A percentile compares a stretch with the other conserved stretches of the same genome.
Conservation (phyloP, 2,329 filamentous ascomycete genomes). For the Fusarium tjaetaba region DNA sequence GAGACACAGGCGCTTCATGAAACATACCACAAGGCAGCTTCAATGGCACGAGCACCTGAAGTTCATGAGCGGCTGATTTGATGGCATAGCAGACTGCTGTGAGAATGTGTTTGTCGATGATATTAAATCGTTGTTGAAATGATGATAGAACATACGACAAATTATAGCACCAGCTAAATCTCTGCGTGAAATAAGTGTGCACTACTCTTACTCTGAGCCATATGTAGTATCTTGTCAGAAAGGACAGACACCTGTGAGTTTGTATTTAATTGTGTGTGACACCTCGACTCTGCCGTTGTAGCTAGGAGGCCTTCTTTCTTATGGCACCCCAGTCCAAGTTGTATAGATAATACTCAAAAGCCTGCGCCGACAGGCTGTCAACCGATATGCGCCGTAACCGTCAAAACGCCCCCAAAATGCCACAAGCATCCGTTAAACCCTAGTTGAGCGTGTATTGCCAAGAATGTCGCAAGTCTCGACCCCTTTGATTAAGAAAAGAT, state of each 20-base stretch:
- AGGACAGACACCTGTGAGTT: not conserved
- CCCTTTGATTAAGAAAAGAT: not conserved
- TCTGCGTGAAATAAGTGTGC: not conserved
- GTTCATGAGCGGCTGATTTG: not conserved
- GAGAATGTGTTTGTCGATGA: not conserved
- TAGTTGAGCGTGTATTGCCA: not conserved
- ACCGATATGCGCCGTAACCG: conserved; percentile 16
- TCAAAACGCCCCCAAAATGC: conserved; percentile 17
- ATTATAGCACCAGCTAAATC: not conserved
- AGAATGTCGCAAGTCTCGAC: not conserved
- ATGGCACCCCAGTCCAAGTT: not conserved
- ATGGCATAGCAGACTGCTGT: not conserved
- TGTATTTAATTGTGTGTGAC: not conserved
- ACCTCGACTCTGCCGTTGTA: not conserved
- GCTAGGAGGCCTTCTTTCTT: not conserved
- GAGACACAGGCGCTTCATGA: conserved; percentile 48
- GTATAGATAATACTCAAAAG: conserved; percentile 10
- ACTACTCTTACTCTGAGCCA: not conserved
- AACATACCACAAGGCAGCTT: conserved; percentile 40
- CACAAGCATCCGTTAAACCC: not conserved
- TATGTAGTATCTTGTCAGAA: not conserved
- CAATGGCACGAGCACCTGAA: not conserved
- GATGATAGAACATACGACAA: not conserved
- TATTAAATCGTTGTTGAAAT: not conserved
- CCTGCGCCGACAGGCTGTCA: conserved; percentile 11